Base-by-base conservation (phyloP, 805 yeast genomes). In the Saccharomyces jurei region DNA sequence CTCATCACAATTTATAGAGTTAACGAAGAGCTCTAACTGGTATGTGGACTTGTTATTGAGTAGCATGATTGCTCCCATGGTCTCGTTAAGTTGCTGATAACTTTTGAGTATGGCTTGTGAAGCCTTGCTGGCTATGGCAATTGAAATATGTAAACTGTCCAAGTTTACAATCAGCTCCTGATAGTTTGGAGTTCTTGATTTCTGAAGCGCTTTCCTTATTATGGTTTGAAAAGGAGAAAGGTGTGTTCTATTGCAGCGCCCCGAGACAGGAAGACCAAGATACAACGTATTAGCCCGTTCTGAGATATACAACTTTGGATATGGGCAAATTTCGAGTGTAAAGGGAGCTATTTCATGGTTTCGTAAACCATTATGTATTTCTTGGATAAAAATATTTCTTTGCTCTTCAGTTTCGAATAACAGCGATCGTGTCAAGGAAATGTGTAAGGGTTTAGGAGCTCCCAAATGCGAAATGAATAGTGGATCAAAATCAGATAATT, bases 381-480 rank as follows among this genome's bases (percentile, higher is more conserved):
- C 44, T 8, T 36, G 46, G 46, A 52, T 50, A 22, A 61, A 54
- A 31, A 30, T 10, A 14, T 63, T 57, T 28, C 67, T 52, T 25
- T 60, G 56, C 2, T 25, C 44, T 21, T 53, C 55, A 26, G 49
- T 46, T 4, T 46, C 41, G 50, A 60, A 60, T 5, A 31, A 13
- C 13, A 61, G 25, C 46, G 56, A 58, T 4, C 59, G 52, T 2
- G 63, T 54, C 36, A 69, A 52, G 0, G 73, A 60, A 3, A 69
- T 50, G 49, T 69, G 73, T 30, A 69, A 54, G 1, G 68, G 64
- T 13, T 51, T 22, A 1, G 68, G 68, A 3, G 71, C 57, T 0
- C 71, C 70, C 25, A 68, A 54, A 2, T 60, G 50, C 17, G 63
- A 58, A 8, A 56, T n/a, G 48, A 56, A 62, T 46, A 62, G 46